Percentiles rank a stretch among this genome's conserved stretches.
Evolutionary conservation across 495 filamentous ascomycete genomes (phyloP).

Genomic region (Aspergillus conjunctus): DNA sequence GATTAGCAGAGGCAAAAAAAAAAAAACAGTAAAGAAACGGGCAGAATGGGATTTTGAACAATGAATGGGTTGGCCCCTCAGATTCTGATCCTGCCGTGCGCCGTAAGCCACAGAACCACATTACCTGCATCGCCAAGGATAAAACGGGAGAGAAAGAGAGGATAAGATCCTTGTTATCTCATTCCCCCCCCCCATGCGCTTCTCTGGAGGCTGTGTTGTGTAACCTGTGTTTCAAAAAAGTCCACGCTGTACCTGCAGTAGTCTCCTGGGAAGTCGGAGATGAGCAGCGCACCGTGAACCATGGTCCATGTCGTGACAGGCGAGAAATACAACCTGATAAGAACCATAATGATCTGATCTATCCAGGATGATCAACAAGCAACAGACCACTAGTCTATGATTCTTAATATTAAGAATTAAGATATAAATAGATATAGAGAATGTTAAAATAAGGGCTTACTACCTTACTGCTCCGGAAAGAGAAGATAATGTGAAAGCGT

Average conservation of each 20-base stretch:
- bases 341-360: neutral
- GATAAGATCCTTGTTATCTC: neutral
- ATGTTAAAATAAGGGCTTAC: conserved; percentile 12
- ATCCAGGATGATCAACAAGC: neutral
- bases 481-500: conserved; percentile 36
- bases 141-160: neutral
- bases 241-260: conserved; percentile 3
- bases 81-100: neutral
- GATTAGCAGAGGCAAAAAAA: no score
- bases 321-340: neutral
- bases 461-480: conserved; percentile 31
- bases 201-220: no score
- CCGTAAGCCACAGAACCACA: no score
- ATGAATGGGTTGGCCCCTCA: neutral
- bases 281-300: no score
- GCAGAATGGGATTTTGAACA: neutral
- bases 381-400: neutral
- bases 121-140: neutral
- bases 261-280: neutral
- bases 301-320: neutral
- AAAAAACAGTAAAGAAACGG: no score
- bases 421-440: conserved; percentile 23
- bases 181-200: no score
- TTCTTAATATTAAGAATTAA: neutral
- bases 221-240: no score